phyloP scores from a whole-genome alignment of 441 rosid genomes.

The Adansonia rubrostipa region DNA sequence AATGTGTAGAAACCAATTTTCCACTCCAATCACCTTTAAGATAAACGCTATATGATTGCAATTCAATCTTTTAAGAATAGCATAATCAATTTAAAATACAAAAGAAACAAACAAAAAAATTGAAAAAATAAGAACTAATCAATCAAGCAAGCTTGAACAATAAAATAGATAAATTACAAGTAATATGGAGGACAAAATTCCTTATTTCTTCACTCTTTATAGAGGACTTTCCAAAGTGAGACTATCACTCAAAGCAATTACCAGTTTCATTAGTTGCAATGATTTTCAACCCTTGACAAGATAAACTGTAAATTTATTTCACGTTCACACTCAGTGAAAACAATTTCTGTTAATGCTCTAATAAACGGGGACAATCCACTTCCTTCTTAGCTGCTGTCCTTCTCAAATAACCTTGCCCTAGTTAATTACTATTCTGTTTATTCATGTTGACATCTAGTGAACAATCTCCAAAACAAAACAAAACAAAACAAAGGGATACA shows the following conservation, averaged over 20 bases:
- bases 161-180: background rate
- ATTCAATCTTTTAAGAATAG: background rate
- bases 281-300: background rate
- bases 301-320: background rate
- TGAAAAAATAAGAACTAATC: background rate
- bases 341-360: background rate
- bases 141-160: background rate
- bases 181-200: background rate
- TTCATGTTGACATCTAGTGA: background rate
- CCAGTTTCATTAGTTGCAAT: background rate
- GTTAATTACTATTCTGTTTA: background rate
- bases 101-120: background rate
- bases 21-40: conserved; percentile 1
- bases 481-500: background rate
- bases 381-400: background rate
- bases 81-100: background rate
- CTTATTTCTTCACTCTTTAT: background rate
- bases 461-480: background rate
- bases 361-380: background rate
- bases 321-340: background rate
- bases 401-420: background rate
- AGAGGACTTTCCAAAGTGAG: conserved; percentile 11
- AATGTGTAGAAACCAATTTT: background rate
- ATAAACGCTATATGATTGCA: background rate
- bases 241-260: background rate